These are phyloP conservation scores for Glycine tomentella DNA, from an alignment of 306 rosid genomes.

Conservation along the genomic window DNA sequence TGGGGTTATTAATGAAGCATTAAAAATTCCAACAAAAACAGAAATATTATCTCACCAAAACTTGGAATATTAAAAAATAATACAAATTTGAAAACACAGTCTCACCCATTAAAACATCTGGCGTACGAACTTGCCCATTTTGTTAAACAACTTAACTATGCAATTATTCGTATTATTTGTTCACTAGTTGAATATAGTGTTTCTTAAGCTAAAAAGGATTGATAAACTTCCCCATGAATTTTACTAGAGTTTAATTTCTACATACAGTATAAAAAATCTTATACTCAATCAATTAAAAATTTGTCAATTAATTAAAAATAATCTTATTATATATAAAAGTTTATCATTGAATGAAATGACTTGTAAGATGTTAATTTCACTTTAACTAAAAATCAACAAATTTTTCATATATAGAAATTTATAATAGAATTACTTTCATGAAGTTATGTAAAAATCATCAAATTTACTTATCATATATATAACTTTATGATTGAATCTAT, in stretches of 20 bases:
- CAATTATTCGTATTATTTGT: neutral
- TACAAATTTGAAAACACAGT: neutral
- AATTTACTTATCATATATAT: neutral
- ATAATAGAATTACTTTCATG: neutral
- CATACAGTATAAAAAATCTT: neutral
- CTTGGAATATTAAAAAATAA: neutral
- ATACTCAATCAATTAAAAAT: neutral
- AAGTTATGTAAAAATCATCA: neutral
- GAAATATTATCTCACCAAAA: neutral
- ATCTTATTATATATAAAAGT: too few species aligned
- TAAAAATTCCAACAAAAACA: constrained; percentile 7
- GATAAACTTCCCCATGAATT: neutral
- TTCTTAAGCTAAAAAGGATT: neutral
- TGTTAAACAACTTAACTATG: neutral
- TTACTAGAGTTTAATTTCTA: neutral
- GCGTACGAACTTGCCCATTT: neutral
- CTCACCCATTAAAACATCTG: neutral
- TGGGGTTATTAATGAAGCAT: constrained; percentile 26
- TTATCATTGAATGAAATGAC: too few species aligned
- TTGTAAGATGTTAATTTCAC: neutral
- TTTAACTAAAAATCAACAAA: neutral
- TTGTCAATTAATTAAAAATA: neutral
- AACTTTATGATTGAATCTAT: too few species aligned
- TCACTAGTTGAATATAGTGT: neutral
- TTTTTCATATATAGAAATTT: neutral